A percentile compares a stretch with the other conserved stretches of the same genome.
These are phyloP conservation scores for Flaveria linearis DNA, from an alignment of 129 eudicot species.

Conservation along the genomic window DNA sequence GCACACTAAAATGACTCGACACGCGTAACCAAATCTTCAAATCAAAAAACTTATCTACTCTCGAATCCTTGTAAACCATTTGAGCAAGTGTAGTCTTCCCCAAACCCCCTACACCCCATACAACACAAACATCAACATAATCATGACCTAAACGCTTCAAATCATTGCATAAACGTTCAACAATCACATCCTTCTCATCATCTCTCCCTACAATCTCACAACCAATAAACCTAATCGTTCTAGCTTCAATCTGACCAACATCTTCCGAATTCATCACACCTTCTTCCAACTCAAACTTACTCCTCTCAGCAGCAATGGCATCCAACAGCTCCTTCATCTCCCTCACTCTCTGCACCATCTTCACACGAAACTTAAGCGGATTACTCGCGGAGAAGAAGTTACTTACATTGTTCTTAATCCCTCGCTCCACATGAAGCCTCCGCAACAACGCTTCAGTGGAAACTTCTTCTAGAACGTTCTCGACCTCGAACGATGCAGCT, in stretches of 20 bases:
- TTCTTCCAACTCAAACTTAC: constrained; percentile 28
- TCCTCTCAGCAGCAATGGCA: constrained; percentile 30
- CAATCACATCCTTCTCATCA: constrained; percentile 26
- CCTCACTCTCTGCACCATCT: constrained; percentile 37
- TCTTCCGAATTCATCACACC: constrained; percentile 8
- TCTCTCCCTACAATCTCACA: constrained; percentile 34
- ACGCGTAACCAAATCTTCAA: constrained; percentile 33
- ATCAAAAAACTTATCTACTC: constrained; percentile 30
- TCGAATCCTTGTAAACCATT: constrained; percentile 29
- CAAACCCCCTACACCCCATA: constrained; percentile 36
- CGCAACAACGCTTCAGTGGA: constrained; percentile 38
- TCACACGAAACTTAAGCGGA: constrained; percentile 37
- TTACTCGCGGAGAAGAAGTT: constrained; percentile 39
- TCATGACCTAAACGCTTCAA: constrained; percentile 17
- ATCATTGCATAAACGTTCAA: constrained; percentile 19
- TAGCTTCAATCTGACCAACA: constrained; percentile 10
- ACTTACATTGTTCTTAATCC: constrained; percentile 30
- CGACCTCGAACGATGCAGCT: constrained; percentile 35
- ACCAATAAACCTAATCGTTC: constrained; percentile 4
- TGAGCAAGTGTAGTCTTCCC: constrained; percentile 36
- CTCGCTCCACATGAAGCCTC: constrained; percentile 40
- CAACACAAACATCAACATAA: constrained; percentile 10
- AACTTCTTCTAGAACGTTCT: constrained; percentile 43
- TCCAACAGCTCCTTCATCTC: constrained; percentile 32
- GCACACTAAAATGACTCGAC: constrained; percentile 4